Evolutionary conservation across 768 basidiomycete genomes (phyloP), one percentile per base, ranked within the genome.

Genomic region (Lentinula sp.): DNA sequence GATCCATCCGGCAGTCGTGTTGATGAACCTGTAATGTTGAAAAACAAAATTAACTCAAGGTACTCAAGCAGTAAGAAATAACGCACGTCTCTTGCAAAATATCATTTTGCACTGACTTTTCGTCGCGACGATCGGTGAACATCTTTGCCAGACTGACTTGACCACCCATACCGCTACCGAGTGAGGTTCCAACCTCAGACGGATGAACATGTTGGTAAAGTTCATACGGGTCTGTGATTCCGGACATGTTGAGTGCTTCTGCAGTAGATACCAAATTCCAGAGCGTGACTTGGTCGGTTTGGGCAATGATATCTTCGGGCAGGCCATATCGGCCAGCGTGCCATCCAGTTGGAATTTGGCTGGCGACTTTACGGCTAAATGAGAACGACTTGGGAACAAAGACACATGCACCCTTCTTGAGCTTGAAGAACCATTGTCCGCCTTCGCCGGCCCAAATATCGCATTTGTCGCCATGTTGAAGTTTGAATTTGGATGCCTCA

Each of bases 41-140:
- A 28, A 28, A 48, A 2, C 31, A 68, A 40, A 23, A 56, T 32
- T 18, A 28, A 45, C 34, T 45, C 15, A 40, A 15, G 46, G 45
- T 31, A 61, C 2, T 60, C 50, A 15, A 42, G 46, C n/a, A 56
- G 16, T 21, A 32, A 32, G 18, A 32, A 52, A 34, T n/a, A 1
- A 81, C 92, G 70, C 67, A 94, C 91, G 97, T 98, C 75, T 99
- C 97, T 74, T 98, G 97, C 46, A 99, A 79, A 65, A 99, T 91
- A 69, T 99, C 97, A 69, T 95, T 98, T 76, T 98, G 97, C 1
- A 98, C 95, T 39, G 98, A 95, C 73, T 91, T 92, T 78, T 98
- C 97, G 69, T 98, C 96, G 43, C 95, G 90, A 64, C 97, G 89
- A 71, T 99, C 97, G 74, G 93, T 97, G 84, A 99, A 99, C 97